These are phyloP conservation scores for Cryptococcus depauperatus DNA, from an alignment of 1,284 basidiomycete species.

Conservation along the genomic window DNA sequence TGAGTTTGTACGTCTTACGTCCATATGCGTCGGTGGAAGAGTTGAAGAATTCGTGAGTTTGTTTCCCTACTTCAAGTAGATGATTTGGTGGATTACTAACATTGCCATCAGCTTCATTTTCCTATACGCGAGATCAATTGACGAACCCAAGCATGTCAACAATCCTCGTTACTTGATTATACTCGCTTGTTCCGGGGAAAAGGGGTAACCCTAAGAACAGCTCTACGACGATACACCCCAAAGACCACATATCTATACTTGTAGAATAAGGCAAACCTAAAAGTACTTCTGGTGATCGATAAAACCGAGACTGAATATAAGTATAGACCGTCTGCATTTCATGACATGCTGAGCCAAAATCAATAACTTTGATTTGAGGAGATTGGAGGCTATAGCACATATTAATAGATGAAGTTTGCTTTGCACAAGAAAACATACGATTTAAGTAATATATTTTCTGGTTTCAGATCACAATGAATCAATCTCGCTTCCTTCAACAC, in stretches of 20 bases:
- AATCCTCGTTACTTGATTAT: conserved; percentile 94
- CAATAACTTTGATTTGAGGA: conserved; percentile 97
- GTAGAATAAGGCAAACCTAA: conserved; percentile 91
- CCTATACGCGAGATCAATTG: too few relatives aligned
- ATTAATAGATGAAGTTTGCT: conserved; percentile 1
- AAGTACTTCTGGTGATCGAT: conserved; percentile 94
- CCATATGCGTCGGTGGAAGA: conserved; percentile 66
- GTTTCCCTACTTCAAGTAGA: conserved; percentile 95
- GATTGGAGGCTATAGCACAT: conserved; percentile 83
- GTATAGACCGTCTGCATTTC: conserved; percentile 99
- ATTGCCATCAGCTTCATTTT: background rate
- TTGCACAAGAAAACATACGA: conserved; percentile 55
- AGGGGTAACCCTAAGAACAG: conserved; percentile 91
- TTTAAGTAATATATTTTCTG: conserved; percentile 90
- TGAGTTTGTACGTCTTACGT: conserved; percentile 81
- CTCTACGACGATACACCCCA: conserved; percentile 99
- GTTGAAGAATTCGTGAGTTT: conserved; percentile 91
- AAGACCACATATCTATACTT: conserved; percentile 95
- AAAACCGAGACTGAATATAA: conserved; percentile 98
- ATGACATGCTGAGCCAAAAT: conserved; percentile 97
- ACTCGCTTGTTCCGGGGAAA: conserved; percentile 98
- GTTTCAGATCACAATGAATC: conserved; percentile 97
- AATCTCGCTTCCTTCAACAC: conserved; percentile 90
- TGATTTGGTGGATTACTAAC: conserved; percentile 63
- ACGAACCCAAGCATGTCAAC: conserved; percentile 94